Conservation (phyloP, 2,329 filamentous ascomycete species). For the Amauroascus verrucosus region DNA sequence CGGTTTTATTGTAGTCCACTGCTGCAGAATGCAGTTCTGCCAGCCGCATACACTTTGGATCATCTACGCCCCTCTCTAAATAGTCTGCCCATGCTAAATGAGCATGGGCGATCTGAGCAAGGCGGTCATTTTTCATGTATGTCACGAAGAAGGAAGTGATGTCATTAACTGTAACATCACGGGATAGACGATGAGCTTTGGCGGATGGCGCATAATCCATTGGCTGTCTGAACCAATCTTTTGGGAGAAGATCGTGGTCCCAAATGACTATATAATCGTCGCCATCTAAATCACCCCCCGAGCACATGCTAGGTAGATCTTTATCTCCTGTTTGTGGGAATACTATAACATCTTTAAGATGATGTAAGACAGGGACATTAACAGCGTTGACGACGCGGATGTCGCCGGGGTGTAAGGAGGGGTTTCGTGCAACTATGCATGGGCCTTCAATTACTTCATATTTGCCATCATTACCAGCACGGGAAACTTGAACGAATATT, state of each 20-base stretch:
- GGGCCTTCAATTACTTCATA: constrained; percentile 62
- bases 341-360: constrained; percentile 77
- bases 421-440: constrained; percentile 82
- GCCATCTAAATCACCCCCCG: constrained; percentile 88
- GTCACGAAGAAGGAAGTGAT: constrained; percentile 77
- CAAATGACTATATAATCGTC: constrained; percentile 94
- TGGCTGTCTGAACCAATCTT: constrained; percentile 58
- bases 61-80: constrained; percentile 52
- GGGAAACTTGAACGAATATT: constrained; percentile 76
- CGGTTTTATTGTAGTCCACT: constrained; percentile 91
- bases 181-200: constrained; percentile 45
- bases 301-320: constrained; percentile 86
- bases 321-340: constrained; percentile 74
- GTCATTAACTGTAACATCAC: constrained; percentile 59
- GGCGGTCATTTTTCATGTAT: constrained; percentile 82
- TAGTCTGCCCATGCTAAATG: constrained; percentile 70
- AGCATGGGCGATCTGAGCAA: constrained; percentile 68
- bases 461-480: constrained; percentile 42
- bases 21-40: constrained; percentile 78
- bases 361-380: constrained; percentile 58
- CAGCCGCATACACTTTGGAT: constrained; percentile 60
- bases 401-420: constrained; percentile 86
- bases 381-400: constrained; percentile 80
- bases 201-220: constrained; percentile 61
- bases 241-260: constrained; percentile 64